Evolutionary conservation across 495 filamentous ascomycete species (phyloP), one percentile per base, ranked within the genome.

Genomic region (Evernia prunastri): DNA sequence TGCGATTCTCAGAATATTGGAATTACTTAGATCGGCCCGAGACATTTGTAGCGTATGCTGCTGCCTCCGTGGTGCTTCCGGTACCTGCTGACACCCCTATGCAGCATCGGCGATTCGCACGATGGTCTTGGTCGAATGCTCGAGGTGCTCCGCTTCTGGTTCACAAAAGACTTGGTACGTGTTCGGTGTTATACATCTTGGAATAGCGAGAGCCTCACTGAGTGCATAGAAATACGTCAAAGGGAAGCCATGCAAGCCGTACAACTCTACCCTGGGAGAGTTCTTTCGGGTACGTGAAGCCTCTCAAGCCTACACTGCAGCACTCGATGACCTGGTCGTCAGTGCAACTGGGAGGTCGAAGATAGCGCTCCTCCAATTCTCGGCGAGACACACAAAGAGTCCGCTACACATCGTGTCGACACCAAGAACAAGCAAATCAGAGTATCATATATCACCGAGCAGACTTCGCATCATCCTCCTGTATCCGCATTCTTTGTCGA

Each of bases 381-480:
- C 25, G 70, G 72, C 37, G 66, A 79, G 63, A 74, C 73, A 42
- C 63, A 60, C 65, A 77, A 63, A 54, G 72, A 56, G 61, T 65
- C 64, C 56, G 59, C 74, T 40, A 81, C 73, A 40, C 56, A 66
- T 27, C 66, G 58, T 31, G 69, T 70, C 15, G 73, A 73, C 66
- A 74, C 57, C 77, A 76, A 64, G 72, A 81, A 56, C 69, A 86
- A 82, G 63, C 79, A 80, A 27, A 82, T 93, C 68, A 86, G 86
- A 63, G 83, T 98, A 58, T 96, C 91, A 37, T 98, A 92, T 70
- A 78, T 98, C 67, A 98, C 94, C 9, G 94, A 98, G 74, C 94
- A 98, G 75, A 96, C 94, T n/a, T 97, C 93, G 10, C 94, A 98
- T 65, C 94, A 98, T 79, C 94, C 94, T 18, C 94, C 94, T 17